Percentiles rank a stretch among this genome's conserved stretches.
These are phyloP conservation scores for Thermochaetoides thermophila DNA, from an alignment of 495 filamentous ascomycete species.

Conservation along the genomic window DNA sequence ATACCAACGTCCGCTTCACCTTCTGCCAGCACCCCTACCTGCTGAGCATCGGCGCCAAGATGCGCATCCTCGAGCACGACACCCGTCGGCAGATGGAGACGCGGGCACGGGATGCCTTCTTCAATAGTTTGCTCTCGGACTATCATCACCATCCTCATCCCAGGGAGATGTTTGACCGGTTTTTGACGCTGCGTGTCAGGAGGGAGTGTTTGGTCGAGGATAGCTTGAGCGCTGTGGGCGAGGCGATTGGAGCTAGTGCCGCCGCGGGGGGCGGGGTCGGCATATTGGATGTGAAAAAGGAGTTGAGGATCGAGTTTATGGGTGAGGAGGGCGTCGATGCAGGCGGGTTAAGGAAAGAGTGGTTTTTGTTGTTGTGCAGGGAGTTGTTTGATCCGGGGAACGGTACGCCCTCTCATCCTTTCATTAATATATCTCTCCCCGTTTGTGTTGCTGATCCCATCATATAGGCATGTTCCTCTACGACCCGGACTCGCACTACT, in stretches of 20 bases:
- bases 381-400: conserved; percentile 88
- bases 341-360: conserved; percentile 84
- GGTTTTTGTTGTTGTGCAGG: conserved; percentile 82
- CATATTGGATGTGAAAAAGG: conserved; percentile 96
- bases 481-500: conserved; percentile 86
- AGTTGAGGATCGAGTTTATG: conserved; percentile 69
- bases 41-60: conserved; percentile 86
- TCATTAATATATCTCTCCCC: neutral
- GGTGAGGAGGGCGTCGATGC: conserved; percentile 91
- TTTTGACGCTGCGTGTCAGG: conserved; percentile 64
- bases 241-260: conserved; percentile 62
- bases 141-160: no score
- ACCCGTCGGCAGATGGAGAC: conserved; percentile 83
- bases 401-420: conserved; percentile 38
- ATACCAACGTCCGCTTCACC: conserved; percentile 61
- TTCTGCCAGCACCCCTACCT: conserved; percentile 95
- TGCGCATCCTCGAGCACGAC: conserved; percentile 82
- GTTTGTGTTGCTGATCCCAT: conserved; percentile 4
- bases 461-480: conserved; percentile 68
- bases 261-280: conserved; percentile 41
- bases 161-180: conserved; percentile 65
- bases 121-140: conserved; percentile 66
- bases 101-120: conserved; percentile 82
- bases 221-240: conserved; percentile 72
- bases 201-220: conserved; percentile 87